phyloP scores from a whole-genome alignment of 495 filamentous ascomycete species.

The Penicillium riverlandense region DNA sequence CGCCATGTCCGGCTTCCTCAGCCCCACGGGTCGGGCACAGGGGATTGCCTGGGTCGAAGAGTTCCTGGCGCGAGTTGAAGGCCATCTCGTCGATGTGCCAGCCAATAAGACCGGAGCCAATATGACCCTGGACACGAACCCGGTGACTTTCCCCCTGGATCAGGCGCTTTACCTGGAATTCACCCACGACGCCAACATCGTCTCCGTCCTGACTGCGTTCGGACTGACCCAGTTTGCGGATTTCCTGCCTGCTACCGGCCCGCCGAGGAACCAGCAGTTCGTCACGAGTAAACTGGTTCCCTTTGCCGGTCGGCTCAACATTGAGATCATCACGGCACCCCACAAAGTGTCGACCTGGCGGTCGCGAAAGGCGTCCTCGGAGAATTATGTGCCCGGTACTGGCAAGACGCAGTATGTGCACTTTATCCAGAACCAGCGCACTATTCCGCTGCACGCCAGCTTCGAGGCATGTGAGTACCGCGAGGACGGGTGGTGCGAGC shows the following conservation, averaged over 20 bases:
- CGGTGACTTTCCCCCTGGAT: slow-evolving; percentile 39
- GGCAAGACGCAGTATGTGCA: slow-evolving; percentile 51
- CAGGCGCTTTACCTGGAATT: slow-evolving; percentile 40
- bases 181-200: slow-evolving; percentile 24
- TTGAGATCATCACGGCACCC: slow-evolving; percentile 55
- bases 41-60: slow-evolving; percentile 57
- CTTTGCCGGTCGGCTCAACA: slow-evolving; percentile 55
- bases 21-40: slow-evolving; percentile 48
- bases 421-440: slow-evolving; percentile 59
- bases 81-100: slow-evolving; percentile 40
- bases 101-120: slow-evolving; percentile 42
- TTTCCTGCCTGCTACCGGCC: slow-evolving; percentile 30
- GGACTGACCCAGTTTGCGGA: slow-evolving; percentile 45
- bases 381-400: slow-evolving; percentile 8
- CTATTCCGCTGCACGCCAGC: slow-evolving; percentile 49
- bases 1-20: slow-evolving; percentile 45
- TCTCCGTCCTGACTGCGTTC: slow-evolving; percentile 38
- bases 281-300: slow-evolving; percentile 50
- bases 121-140: slow-evolving; percentile 40
- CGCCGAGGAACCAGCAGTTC: slow-evolving; percentile 41
- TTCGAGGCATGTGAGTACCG: slow-evolving; percentile 49
- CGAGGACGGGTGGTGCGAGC: slow-evolving; percentile 60
- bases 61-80: slow-evolving; percentile 47
- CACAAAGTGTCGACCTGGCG: slow-evolving; percentile 39
- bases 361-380: slow-evolving; percentile 4